phyloP scores from a whole-genome alignment of 164 flowering plant species.

The Tetrastigma voinierianum region DNA sequence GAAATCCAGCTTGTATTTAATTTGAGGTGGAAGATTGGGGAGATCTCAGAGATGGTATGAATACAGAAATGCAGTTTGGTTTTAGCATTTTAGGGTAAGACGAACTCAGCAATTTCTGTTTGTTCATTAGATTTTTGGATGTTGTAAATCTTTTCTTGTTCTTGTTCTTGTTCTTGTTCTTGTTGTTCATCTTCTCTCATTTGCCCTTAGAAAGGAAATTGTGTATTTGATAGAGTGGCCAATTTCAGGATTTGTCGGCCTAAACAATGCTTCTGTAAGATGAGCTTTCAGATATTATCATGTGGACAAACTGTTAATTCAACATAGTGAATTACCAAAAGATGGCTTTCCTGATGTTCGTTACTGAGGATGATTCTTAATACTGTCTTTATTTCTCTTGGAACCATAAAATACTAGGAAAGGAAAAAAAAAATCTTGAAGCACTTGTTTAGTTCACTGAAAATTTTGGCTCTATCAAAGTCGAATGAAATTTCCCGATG shows the following conservation, averaged over 20 bases:
- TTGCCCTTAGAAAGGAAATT: not conserved
- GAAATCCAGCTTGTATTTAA: conserved; percentile 13
- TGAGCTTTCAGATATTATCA: not conserved
- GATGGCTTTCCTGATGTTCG: not conserved
- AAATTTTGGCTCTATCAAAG: too few species aligned
- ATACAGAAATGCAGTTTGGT: conserved; percentile 2
- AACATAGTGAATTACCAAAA: not conserved
- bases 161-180: not conserved
- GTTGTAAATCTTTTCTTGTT: conserved; percentile 22
- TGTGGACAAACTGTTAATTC: too few species aligned
- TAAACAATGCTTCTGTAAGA: not conserved
- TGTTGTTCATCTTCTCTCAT: not conserved
- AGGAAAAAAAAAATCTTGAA: too few species aligned
- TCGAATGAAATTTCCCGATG: too few species aligned
- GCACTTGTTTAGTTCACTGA: too few species aligned
- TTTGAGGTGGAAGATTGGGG: conserved; percentile 4
- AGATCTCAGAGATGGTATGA: conserved; percentile 5
- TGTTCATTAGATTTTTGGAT: conserved; percentile 2
- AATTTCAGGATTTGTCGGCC: not conserved
- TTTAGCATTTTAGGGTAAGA: conserved; percentile 8
- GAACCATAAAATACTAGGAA: too few species aligned
- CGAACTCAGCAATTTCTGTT: conserved; percentile 13
- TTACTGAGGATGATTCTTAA: not conserved
- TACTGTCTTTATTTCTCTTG: too few species aligned
- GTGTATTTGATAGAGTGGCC: conserved; percentile 8